A percentile compares a stretch with the other conserved stretches of the same genome.
These are phyloP conservation scores for Mayamaea pseudoterrestris DNA, from an alignment of 108 stramenopile species.

Conservation along the genomic window DNA sequence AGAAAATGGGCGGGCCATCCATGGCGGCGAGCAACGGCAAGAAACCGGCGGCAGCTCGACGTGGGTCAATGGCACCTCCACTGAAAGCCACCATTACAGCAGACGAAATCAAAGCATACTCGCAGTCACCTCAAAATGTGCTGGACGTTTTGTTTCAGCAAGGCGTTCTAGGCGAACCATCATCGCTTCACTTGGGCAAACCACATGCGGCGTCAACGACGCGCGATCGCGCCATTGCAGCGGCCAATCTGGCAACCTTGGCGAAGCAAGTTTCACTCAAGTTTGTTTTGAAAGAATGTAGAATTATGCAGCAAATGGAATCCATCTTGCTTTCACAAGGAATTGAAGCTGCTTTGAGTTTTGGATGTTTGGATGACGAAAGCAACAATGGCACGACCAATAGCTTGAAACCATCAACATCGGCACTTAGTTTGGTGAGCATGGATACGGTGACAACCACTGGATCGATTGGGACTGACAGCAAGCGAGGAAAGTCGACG, in stretches of 20 bases:
- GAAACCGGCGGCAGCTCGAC: conserved; percentile 5
- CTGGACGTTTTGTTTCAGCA: conserved; percentile 36
- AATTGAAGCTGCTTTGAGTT: conserved; percentile 30
- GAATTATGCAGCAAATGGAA: conserved; percentile 61
- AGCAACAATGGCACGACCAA: conserved; percentile 24
- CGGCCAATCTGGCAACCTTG: conserved; percentile 65
- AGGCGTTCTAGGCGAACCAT: conserved; percentile 52
- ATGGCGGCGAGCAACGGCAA: conserved; percentile 9
- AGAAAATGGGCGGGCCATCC: conserved; percentile 12
- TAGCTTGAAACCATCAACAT: conserved; percentile 63
- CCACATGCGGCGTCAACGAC: conserved; percentile 67
- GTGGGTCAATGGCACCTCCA: conserved; percentile 40
- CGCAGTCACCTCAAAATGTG: too few species aligned
- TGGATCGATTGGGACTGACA: conserved; percentile 44
- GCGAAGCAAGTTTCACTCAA: conserved; percentile 43
- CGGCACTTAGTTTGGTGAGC: conserved; percentile 59
- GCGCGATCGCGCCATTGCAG: conserved; percentile 41
- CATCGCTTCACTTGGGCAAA: conserved; percentile 34
- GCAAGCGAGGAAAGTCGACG: conserved; percentile 58
- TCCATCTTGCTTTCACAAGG: conserved; percentile 58
- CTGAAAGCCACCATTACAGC: too few species aligned
- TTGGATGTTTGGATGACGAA: conserved; percentile 19
- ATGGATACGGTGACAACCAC: conserved; percentile 34
- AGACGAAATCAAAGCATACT: too few species aligned
- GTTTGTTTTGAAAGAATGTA: conserved; percentile 57